Evolutionary conservation across 306 rosid species (phyloP).

Genomic region (Corylus avellana): DNA sequence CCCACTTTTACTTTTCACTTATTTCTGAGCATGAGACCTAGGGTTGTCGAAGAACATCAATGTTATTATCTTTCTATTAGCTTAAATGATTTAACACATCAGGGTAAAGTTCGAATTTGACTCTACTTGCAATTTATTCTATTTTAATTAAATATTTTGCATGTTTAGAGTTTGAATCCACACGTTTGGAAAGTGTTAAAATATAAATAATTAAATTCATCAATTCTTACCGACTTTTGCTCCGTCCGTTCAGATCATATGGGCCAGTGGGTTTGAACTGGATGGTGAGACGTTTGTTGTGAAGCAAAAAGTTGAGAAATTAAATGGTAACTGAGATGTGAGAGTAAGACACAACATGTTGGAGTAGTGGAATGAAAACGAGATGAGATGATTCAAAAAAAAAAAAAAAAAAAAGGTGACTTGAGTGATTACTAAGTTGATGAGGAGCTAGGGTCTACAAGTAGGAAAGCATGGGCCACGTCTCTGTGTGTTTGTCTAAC

Average conservation of each 20-base stretch:
- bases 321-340: slow-evolving; percentile 25
- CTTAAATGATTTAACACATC: no score
- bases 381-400: slow-evolving; percentile 14
- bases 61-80: no score
- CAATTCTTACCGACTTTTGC: not conserved
- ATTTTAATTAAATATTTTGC: no score
- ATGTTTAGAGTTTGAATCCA: no score
- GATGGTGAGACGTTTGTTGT: slow-evolving; percentile 13
- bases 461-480: slow-evolving; percentile 47
- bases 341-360: not conserved
- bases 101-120: no score
- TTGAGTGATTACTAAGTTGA: slow-evolving; percentile 36
- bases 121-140: no score
- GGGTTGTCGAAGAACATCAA: not conserved
- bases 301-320: slow-evolving; percentile 7
- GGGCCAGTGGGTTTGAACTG: slow-evolving; percentile 7
- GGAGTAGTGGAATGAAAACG: slow-evolving; percentile 21
- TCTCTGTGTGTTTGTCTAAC: slow-evolving; percentile 28
- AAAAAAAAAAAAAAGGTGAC: slow-evolving; percentile 23
- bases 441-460: slow-evolving; percentile 40
- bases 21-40: slow-evolving; percentile 17
- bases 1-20: not conserved
- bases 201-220: no score
- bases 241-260: slow-evolving; percentile 13
- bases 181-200: no score